Percentiles rank a stretch among this genome's conserved stretches.
Conservation (phyloP, 306 rosid genomes). For the Dryas drummondii region DNA sequence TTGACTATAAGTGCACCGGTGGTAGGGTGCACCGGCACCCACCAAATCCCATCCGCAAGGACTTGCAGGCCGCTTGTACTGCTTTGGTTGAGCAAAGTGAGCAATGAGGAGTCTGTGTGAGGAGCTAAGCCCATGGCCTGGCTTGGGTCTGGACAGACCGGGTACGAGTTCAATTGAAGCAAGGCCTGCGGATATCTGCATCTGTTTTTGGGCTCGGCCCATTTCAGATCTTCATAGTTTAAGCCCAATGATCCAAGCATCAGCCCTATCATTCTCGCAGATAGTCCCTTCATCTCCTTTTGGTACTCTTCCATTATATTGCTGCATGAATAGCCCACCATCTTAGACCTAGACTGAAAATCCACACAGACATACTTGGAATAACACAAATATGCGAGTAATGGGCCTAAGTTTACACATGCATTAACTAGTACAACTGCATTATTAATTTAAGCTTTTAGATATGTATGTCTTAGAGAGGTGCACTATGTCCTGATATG, state of each 20-base stretch:
- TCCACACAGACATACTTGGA: too few relatives aligned
- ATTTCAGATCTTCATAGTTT: conserved; percentile 20
- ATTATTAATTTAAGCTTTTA: too few relatives aligned
- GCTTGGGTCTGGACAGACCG: conserved; percentile 47
- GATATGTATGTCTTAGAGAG: too few relatives aligned
- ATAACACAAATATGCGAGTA: too few relatives aligned
- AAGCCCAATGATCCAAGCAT: conserved; percentile 39
- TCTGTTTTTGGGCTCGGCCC: conserved; percentile 25
- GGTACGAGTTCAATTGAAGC: conserved; percentile 52
- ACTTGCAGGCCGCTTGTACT: conserved; percentile 38
- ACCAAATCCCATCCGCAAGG: conserved; percentile 21
- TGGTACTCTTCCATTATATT: conserved; percentile 42
- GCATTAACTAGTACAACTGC: too few relatives aligned
- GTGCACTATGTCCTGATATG: too few relatives aligned
- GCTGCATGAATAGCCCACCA: conserved; percentile 19
- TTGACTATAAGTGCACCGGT: conserved; percentile 44
- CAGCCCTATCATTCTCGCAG: conserved; percentile 25
- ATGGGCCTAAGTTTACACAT: too few relatives aligned
- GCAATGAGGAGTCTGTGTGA: conserved; percentile 52
- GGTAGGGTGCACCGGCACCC: conserved; percentile 42
- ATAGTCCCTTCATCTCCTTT: conserved; percentile 32
- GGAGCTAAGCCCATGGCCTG: conserved; percentile 55
- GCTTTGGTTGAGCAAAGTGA: conserved; percentile 46
- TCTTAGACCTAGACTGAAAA: too few relatives aligned
- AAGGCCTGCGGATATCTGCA: neutral